Evolutionary conservation across 1,139 yeast genomes (phyloP), one percentile per base, ranked within the genome.

Genomic region (Arxiozyma slooffiae): DNA sequence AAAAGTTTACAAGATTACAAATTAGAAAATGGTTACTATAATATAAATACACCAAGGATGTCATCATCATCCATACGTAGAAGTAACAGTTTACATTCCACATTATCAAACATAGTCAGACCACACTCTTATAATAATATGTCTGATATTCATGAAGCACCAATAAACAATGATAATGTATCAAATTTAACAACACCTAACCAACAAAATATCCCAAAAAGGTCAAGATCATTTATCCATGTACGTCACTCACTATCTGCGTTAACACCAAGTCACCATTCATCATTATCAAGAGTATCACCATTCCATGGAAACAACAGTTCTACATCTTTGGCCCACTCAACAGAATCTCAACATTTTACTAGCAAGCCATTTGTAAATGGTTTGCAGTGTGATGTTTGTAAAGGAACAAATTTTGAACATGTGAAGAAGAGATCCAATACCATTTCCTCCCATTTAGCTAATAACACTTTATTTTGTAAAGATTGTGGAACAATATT

Each of bases 401-500:
- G 74, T 49, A 63, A 65, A 22, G 67, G 73, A n/a, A 66, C 66
- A 9, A 65, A 61, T 41, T 67, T 70, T 44, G 58, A 54, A 24
- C 56, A 61, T 42, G 50, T 54, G n/a, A 24, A 34, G 5, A 26
- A 24, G 14, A 23, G 26, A 40, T 49, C 55, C 4, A 48, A 38
- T 11, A 46, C 9, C 17, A 36, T 38, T 16, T n/a, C 38, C 5
- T 16, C 41, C 16, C 44, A 36, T 6, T 44, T 41, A 34, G 17
- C 37, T 14, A 52, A 50, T 16, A 47, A 11, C 39, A 50, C 49
- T n/a, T 57, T 60, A 22, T 60, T 56, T 26, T 68, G 72, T 48
- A 55, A 57, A 18, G 72, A 69, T 41, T 69, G 72, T 54, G 72
- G 71, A 3, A 67, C 64, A 21, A 63, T 67, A 43, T 51, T 67